Evolutionary conservation across 2,329 filamentous ascomycete genomes (phyloP), one percentile per base, ranked within the genome.

Genomic region (Monilinia fructicola): DNA sequence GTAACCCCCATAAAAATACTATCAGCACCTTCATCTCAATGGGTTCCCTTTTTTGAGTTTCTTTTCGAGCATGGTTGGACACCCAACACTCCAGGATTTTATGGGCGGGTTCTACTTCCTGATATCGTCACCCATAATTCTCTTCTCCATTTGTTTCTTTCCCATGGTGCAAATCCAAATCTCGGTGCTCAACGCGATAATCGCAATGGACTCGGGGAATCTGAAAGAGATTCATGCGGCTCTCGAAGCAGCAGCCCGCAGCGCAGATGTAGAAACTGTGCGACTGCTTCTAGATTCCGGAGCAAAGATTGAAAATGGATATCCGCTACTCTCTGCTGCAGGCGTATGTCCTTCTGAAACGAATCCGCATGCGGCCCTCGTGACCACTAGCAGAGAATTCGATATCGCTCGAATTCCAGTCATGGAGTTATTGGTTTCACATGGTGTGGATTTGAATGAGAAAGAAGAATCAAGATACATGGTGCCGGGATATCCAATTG

Each of bases 81-180:
- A 5, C 48, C 48, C 9, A 63, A 54, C 26, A 42, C 12, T 26
- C 60, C n/a, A 7, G 31, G 35, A 3, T 31, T 40, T 38, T 40
- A 63, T 42, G 48, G 48, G 3, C 14, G 6, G 5, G n/a, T 40
- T 26, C 52, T 54, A 9, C 40, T 63, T 23, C 60, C 60, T 42
- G 10, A 26, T 4, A n/a, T 42, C 31, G 35, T 63, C 12, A 63
- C n/a, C 31, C 28, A 63, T 44, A 16, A 44, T 35, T 3, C 31
- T 42, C 48, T 63, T 14, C 35, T 54, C n/a, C 31, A 12, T 26
- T 63, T 35, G 35, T 63, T 63, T 42, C 60, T 63, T 9, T 18
- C 14, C 10, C 35, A 63, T 23, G 35, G 48, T 2, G 60, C 48
- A 21, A 31, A 63, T 35, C 48, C 48, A 6, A 63, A 63, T 40